These are phyloP conservation scores for Deinandra increscens DNA, from an alignment of 129 eudicot species.

Conservation along the genomic window DNA sequence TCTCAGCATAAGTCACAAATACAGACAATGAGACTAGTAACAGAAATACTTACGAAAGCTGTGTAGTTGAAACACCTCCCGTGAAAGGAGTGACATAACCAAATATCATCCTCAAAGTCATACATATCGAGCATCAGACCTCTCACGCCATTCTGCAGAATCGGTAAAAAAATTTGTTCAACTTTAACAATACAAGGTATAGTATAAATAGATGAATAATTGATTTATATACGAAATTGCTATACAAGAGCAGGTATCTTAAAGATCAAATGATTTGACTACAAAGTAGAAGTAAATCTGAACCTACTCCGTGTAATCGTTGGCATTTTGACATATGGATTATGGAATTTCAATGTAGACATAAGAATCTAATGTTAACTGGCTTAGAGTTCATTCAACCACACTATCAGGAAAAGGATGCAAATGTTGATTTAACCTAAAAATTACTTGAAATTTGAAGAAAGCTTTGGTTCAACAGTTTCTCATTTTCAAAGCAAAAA, in stretches of 20 bases:
- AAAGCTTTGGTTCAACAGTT: neutral
- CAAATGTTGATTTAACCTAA: neutral
- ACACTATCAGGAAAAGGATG: neutral
- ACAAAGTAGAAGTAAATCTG: constrained; percentile 11
- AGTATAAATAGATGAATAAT: neutral
- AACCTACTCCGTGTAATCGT: neutral
- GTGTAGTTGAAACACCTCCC: constrained; percentile 76
- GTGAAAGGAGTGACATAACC: constrained; percentile 88
- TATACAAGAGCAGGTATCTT: neutral
- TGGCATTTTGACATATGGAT: neutral
- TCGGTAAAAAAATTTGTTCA: constrained; percentile 11
- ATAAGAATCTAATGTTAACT: neutral
- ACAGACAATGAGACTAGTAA: neutral
- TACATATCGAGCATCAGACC: constrained; percentile 92
- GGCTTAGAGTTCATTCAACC: constrained; percentile 20
- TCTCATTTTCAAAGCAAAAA: neutral
- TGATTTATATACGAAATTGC: neutral
- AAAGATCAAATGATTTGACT: constrained; percentile 4
- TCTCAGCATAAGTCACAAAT: neutral
- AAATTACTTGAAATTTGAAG: neutral
- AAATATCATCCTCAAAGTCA: constrained; percentile 71
- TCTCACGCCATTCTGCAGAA: constrained; percentile 76
- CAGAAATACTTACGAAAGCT: constrained; percentile 68
- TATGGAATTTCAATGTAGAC: neutral
- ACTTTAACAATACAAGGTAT: constrained; percentile 7